Evolutionary conservation across 2,329 filamentous ascomycete species (phyloP).

Genomic region (Ceratocystis papillata): DNA sequence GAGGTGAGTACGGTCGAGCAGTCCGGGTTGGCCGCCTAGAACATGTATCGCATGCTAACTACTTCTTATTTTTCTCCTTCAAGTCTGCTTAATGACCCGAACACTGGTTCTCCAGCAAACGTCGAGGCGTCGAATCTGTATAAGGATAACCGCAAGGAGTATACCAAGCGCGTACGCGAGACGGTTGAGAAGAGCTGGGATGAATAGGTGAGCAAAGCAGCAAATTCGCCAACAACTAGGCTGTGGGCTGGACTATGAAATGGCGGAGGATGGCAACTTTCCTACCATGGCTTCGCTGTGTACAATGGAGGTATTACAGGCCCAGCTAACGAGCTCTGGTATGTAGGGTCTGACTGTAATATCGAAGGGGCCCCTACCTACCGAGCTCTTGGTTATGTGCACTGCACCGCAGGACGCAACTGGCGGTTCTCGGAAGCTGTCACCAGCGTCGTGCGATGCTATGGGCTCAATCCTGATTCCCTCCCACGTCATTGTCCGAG

Average conservation of each 20-base stretch:
- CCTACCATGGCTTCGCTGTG: no score
- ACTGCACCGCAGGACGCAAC: no score
- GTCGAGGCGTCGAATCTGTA: constrained; percentile 97
- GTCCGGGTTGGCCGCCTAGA: background rate
- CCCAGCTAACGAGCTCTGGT: no score
- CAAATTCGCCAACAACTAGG: background rate
- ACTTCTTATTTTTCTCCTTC: background rate
- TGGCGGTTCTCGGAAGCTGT: background rate
- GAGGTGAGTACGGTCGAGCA: constrained; percentile 47
- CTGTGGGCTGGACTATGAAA: no score
- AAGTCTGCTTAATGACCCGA: constrained; percentile 92
- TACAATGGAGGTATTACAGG: no score
- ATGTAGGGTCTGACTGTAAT: no score
- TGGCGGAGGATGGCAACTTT: no score
- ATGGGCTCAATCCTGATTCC: background rate
- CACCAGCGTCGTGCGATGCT: background rate
- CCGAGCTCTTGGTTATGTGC: no score
- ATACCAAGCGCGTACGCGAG: constrained; percentile 86
- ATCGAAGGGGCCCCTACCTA: no score
- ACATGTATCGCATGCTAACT: constrained; percentile 28
- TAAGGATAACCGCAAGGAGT: constrained; percentile 95
- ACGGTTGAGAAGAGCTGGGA: constrained; percentile 99
- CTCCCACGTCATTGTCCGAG: background rate
- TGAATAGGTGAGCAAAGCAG: constrained; percentile 43
- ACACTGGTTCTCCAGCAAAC: constrained; percentile 95